Percentiles rank a stretch among this genome's conserved stretches.
Conservation (phyloP, 2,329 filamentous ascomycete genomes). For the Aureobasidium lini region DNA sequence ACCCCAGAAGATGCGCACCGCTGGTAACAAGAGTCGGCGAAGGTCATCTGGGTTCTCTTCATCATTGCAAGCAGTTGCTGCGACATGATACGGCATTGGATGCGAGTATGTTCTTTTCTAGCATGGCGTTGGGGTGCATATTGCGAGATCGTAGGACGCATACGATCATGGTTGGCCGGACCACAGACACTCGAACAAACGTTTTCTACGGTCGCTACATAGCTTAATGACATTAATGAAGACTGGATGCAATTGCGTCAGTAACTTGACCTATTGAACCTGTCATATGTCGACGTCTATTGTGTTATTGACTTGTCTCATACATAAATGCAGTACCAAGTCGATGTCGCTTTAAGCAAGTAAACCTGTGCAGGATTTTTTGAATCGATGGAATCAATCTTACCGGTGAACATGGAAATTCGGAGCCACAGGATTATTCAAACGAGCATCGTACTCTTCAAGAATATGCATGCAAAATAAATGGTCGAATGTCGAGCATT, state of each 20-base stretch:
- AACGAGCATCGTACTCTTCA: not conserved
- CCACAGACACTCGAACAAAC: not conserved
- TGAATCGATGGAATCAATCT: no score
- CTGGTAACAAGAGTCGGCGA: not conserved
- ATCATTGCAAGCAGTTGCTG: constrained; percentile 2
- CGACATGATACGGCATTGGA: not conserved
- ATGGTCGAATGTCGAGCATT: not conserved
- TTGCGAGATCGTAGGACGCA: not conserved
- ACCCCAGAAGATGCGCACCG: constrained; percentile 8
- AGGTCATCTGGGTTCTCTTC: not conserved
- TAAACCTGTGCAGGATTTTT: no score
- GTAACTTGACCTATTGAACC: not conserved
- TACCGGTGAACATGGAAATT: no score
- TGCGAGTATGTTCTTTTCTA: not conserved
- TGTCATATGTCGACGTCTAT: no score
- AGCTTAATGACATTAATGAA: not conserved
- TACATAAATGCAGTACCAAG: no score
- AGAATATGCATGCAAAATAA: not conserved
- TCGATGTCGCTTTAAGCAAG: no score
- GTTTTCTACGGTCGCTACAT: not conserved
- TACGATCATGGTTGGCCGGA: not conserved
- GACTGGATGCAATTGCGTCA: not conserved
- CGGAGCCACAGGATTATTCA: no score
- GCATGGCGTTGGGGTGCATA: constrained; percentile 9
- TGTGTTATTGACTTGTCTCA: no score